Evolutionary conservation across 768 basidiomycete species (phyloP), one percentile per base, ranked within the genome.

Genomic region (Xanthoconium purpureum): DNA sequence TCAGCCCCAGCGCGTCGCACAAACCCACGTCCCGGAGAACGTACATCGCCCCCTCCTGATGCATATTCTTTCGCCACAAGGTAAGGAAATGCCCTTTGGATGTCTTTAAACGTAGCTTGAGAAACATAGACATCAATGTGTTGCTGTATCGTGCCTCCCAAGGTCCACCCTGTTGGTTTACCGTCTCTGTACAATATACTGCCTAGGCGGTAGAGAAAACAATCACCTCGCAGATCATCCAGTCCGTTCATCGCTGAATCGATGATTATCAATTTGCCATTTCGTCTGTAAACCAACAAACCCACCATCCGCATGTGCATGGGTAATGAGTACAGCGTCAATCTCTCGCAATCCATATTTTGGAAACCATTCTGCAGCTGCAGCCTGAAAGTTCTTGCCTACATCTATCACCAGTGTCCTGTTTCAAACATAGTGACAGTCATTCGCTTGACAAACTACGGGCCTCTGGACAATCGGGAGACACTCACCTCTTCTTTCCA

Each of bases 381-480:
- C 74, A 12, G 75, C 75, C 65, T 84, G 83, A 70, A 93, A 94
- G 55, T 85, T 91, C 75, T 94, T 94, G 50, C 91, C 91, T 18
- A 84, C 88, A 72, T 94, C 91, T 63, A 94, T 84, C 14, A 93
- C 80, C 54, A 94, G 78, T 15, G 88, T 91, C 65, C 88, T 90
- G 58, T 56, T 48, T 28, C n/a, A 47, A 39, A 36, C 40, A 48
- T 18, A 14, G 28, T 44, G 28, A 50, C 29, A 9, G 17, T 52
- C 20, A 43, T 32, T 50, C 51, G 47, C 55, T 36, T 42, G 47
- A 50, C 20, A 42, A 44, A 42, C 44, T 33, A 66, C 13, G 12
- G 24, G 32, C 17, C 55, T 20, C 15, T 24, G 5, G 28, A 15
- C 24, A 32, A n/a, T 18, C 39, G 39, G 29, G 35, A 9, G 40